phyloP scores from a whole-genome alignment of 495 filamentous ascomycete genomes.

The Talaromyces stipitatus region DNA sequence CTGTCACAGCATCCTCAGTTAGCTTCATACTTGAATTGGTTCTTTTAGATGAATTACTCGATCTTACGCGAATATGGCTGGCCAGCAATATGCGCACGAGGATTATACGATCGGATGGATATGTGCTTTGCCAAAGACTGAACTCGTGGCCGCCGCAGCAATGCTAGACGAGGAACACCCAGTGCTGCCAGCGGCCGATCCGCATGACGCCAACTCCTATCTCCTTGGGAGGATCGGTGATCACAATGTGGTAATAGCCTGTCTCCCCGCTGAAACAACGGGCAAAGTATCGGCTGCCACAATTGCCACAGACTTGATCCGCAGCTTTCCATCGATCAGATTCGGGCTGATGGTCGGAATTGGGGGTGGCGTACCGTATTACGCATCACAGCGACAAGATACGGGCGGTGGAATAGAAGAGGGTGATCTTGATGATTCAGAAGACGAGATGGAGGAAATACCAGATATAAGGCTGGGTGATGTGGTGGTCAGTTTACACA shows the following conservation, averaged over 20 bases:
- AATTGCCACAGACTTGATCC: conserved; percentile 21
- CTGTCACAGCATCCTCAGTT: too few relatives aligned
- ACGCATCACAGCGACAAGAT: not conserved
- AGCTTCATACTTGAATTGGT: too few relatives aligned
- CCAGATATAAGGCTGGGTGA: conserved; percentile 23
- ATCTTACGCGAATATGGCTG: not conserved
- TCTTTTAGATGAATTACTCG: not conserved
- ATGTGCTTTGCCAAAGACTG: conserved; percentile 22
- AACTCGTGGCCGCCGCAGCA: conserved; percentile 23
- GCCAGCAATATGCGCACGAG: not conserved
- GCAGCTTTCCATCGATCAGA: conserved; percentile 29
- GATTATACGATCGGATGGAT: conserved; percentile 34
- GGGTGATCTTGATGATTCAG: not conserved
- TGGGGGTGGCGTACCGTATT: conserved; percentile 23
- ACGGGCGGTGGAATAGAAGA: not conserved
- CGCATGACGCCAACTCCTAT: conserved; percentile 22
- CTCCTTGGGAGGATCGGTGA: conserved; percentile 21
- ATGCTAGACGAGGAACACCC: conserved; percentile 27
- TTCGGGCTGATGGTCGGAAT: conserved; percentile 40
- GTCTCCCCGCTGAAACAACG: conserved; percentile 15
- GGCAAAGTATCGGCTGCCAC: conserved; percentile 13
- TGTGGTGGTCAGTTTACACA: conserved; percentile 29
- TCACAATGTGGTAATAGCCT: conserved; percentile 34
- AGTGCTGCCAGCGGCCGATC: not conserved
- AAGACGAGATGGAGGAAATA: not conserved